Conservation (phyloP, 2,329 filamentous ascomycete genomes). For the Acrocalymma vagum region DNA sequence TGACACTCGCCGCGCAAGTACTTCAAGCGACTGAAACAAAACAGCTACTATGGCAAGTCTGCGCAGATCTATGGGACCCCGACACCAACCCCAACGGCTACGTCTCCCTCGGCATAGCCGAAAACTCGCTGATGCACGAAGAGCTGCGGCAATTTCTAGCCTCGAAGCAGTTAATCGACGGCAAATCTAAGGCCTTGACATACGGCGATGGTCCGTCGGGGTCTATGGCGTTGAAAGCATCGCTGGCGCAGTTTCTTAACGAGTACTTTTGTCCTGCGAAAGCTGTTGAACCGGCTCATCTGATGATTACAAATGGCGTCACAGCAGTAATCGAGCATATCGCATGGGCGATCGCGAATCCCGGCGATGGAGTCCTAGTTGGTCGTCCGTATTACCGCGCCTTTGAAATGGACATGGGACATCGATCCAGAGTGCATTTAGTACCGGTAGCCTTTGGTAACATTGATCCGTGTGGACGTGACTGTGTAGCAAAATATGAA, state of each 20-base stretch:
- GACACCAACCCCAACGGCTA: conserved; percentile 53
- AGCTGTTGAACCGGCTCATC: conserved; percentile 41
- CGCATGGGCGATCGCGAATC: conserved; percentile 51
- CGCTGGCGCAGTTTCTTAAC: conserved; percentile 49
- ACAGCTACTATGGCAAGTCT: conserved; percentile 52
- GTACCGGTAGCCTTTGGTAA: conserved; percentile 56
- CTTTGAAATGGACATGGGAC: conserved; percentile 56
- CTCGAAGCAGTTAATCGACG: conserved; percentile 39
- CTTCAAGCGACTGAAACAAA: too few species aligned
- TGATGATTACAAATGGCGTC: conserved; percentile 53
- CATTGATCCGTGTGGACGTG: conserved; percentile 53
- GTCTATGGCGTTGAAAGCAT: conserved; percentile 41
- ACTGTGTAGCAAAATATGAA: conserved; percentile 57
- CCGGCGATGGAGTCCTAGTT: conserved; percentile 52
- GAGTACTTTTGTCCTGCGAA: conserved; percentile 37
- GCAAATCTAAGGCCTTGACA: conserved; percentile 37
- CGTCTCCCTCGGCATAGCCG: conserved; percentile 61
- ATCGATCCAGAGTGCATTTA: conserved; percentile 54
- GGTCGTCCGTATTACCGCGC: conserved; percentile 59
- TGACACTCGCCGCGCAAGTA: too few species aligned
- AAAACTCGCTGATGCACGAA: conserved; percentile 61
- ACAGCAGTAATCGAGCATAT: conserved; percentile 53
- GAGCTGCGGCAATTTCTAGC: conserved; percentile 54
- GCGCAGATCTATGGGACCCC: conserved; percentile 56
- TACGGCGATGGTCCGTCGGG: conserved; percentile 54